phyloP scores from a whole-genome alignment of 1,284 basidiomycete species.

The Malassezia sympodialis region DNA sequence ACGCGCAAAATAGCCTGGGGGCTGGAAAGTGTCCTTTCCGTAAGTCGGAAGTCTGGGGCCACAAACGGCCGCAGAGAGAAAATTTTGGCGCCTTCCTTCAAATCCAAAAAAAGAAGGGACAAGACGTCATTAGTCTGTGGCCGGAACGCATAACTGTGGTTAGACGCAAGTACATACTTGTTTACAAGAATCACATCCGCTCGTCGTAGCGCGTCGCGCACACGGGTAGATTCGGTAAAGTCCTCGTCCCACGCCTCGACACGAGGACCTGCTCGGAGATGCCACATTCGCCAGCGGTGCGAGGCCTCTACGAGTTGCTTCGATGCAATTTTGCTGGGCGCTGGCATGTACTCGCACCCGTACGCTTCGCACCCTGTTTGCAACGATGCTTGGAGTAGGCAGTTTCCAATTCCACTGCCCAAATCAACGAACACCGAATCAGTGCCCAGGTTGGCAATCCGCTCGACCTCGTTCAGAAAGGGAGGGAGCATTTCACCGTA shows the following conservation, averaged over 20 bases:
- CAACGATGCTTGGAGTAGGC: slow-evolving; percentile 54
- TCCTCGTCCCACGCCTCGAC: slow-evolving; percentile 52
- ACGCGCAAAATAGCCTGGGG: slow-evolving; percentile 42
- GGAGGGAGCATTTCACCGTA: slow-evolving; percentile 50
- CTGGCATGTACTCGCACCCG: slow-evolving; percentile 54
- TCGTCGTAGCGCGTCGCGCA: slow-evolving; percentile 45
- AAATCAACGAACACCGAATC: slow-evolving; percentile 52
- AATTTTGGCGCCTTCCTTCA: slow-evolving; percentile 53
- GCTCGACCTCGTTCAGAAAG: slow-evolving; percentile 49
- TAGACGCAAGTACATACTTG: slow-evolving; percentile 51
- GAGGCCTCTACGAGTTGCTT: slow-evolving; percentile 52
- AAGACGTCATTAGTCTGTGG: slow-evolving; percentile 53
- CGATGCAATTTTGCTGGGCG: slow-evolving; percentile 51
- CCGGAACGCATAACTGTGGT: slow-evolving; percentile 45
- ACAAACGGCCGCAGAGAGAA: slow-evolving; percentile 55
- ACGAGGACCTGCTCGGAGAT: slow-evolving; percentile 48
- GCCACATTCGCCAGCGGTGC: slow-evolving; percentile 53
- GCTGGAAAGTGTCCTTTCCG: slow-evolving; percentile 44
- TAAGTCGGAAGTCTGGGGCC: slow-evolving; percentile 52
- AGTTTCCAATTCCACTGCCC: slow-evolving; percentile 55
- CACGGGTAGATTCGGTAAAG: slow-evolving; percentile 50
- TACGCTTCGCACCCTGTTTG: slow-evolving; percentile 52
- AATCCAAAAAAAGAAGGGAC: slow-evolving; percentile 54
- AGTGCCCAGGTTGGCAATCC: slow-evolving; percentile 44
- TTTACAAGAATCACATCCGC: slow-evolving; percentile 56